A percentile compares a stretch with the other conserved stretches of the same genome.
Conservation (phyloP, 352 stramenopile genomes). For the Globisporangium takayamanum region DNA sequence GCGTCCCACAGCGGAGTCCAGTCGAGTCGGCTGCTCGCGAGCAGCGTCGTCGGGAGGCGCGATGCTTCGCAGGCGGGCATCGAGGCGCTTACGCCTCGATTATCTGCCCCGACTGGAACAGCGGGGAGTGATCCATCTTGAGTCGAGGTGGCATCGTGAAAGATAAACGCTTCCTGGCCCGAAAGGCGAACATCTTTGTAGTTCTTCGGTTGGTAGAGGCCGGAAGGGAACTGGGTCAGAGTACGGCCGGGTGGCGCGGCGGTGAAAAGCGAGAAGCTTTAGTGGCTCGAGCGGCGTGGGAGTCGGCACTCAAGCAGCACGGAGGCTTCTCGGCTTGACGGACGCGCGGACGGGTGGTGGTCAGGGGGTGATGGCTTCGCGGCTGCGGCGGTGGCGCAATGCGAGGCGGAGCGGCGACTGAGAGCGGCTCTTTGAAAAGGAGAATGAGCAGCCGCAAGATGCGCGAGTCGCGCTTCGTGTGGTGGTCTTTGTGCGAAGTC, state of each 20-base stretch:
- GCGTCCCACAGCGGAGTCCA: conserved; percentile 5
- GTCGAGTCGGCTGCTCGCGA: conserved; percentile 4
- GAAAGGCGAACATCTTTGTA: conserved; percentile 22
- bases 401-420: neutral
- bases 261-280: conserved; percentile 35
- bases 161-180: conserved; percentile 15
- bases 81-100: conserved; percentile 23
- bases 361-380: neutral
- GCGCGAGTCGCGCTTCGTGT: too few species aligned
- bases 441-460: neutral
- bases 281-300: conserved; percentile 12
- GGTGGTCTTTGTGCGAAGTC: neutral
- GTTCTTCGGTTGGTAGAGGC: conserved; percentile 36
- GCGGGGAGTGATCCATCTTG: conserved; percentile 10
- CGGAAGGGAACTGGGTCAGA: conserved; percentile 28
- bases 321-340: conserved; percentile 15
- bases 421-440: neutral
- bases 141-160: conserved; percentile 3
- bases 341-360: conserved; percentile 6
- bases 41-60: neutral
- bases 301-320: conserved; percentile 7
- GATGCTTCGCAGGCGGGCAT: conserved; percentile 16
- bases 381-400: conserved; percentile 7
- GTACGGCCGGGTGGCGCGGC: conserved; percentile 17
- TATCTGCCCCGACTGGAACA: conserved; percentile 15